A percentile compares a stretch with the other conserved stretches of the same genome.
phyloP scores from a whole-genome alignment of 768 basidiomycete genomes.

The Leucogyrophana mollusca region DNA sequence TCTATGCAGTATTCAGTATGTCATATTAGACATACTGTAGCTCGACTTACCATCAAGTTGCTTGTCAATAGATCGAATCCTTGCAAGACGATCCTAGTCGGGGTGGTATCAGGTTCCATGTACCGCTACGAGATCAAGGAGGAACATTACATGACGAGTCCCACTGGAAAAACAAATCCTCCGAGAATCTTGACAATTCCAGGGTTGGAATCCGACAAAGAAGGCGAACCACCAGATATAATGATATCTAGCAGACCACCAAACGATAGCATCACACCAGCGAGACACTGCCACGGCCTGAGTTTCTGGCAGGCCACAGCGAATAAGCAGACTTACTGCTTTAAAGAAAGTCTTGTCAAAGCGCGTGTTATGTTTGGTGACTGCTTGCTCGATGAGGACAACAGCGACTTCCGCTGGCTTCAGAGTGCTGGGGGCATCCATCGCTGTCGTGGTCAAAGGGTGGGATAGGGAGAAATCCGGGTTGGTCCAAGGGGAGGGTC shows the following conservation, averaged over 20 bases:
- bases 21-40: neutral
- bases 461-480: neutral
- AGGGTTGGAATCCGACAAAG: conserved; percentile 52
- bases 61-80: conserved; percentile 71
- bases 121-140: neutral
- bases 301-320: neutral
- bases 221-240: conserved; percentile 56
- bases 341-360: conserved; percentile 63
- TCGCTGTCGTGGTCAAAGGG: conserved; percentile 12
- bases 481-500: conserved; percentile 4
- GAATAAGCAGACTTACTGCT: conserved; percentile 46
- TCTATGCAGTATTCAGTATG: conserved; percentile 32
- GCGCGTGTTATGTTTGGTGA: conserved; percentile 64
- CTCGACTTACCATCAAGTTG: conserved; percentile 63
- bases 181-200: conserved; percentile 66
- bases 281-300: conserved; percentile 49
- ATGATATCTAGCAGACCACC: conserved; percentile 65
- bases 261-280: conserved; percentile 74
- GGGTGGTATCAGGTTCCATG: neutral
- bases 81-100: conserved; percentile 66
- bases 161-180: conserved; percentile 73
- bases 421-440: conserved; percentile 44
- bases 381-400: conserved; percentile 52
- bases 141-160: conserved; percentile 65
- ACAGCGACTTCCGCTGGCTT: conserved; percentile 59